Conservation (phyloP, 1,284 basidiomycete species). For the Heimioporus retisporus region DNA sequence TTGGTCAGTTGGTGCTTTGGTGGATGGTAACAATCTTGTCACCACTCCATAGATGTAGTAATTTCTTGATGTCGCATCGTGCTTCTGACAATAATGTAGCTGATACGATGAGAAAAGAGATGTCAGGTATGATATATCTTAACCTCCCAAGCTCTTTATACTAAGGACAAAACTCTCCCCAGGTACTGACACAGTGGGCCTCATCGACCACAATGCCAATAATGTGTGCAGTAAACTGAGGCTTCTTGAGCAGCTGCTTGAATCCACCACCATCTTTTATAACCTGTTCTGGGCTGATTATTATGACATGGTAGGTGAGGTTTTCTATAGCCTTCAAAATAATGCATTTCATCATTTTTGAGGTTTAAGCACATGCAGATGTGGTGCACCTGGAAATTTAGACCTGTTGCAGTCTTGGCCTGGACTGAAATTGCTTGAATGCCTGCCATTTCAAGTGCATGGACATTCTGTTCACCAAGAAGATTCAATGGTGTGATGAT, state of each 20-base stretch:
- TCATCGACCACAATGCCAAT: neutral
- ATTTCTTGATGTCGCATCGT: neutral
- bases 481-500: neutral
- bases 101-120: neutral
- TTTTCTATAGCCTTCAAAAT: conserved; percentile 2
- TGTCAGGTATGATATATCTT: conserved; percentile 1
- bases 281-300: conserved; percentile 1
- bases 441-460: no score
- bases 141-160: neutral
- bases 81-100: neutral
- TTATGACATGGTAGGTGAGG: neutral
- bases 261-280: neutral
- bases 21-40: neutral
- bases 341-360: no score
- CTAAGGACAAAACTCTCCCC: conserved; percentile 1
- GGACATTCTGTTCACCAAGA: neutral
- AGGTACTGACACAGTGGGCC: neutral
- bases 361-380: no score
- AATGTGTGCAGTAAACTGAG: neutral
- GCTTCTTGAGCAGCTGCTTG: neutral
- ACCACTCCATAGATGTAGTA: neutral
- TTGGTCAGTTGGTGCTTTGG: conserved; percentile 32
- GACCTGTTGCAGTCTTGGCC: neutral
- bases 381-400: no score
- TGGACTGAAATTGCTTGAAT: neutral